Base-by-base conservation (phyloP, 1,284 basidiomycete genomes). In the Schizopora paradoxa region DNA sequence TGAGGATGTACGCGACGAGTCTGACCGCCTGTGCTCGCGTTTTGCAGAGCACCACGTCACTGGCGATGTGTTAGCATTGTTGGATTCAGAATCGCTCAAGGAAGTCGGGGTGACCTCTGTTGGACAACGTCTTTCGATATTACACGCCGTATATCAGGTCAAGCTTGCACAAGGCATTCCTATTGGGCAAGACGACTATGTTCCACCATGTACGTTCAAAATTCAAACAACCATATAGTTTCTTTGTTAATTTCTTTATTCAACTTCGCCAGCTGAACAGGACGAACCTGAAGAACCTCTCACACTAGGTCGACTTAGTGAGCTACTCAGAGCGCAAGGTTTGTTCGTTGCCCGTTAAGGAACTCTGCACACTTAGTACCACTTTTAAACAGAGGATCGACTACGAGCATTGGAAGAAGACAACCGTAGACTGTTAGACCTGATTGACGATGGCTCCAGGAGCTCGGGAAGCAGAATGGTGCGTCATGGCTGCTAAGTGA, bases 61-160 rank as follows among this genome's bases (percentile, higher is more conserved):
- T 5, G 93, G 93, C 45, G 91, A 95, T 54, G 82, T 91, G 2
- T 73, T 97, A 13, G 80, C 85, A 51, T 72, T 87, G 56, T 74
- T 96, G 34, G 87, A 92, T 62, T 76, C 82, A 38, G 87, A 92
- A 34, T 67, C 79, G 2, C 76, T 97, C 53, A 90, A 88, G 64
- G 83, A 88, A 45, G 70, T 96, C 48, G 93, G 93, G 5, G 78
- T 97, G 37, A 61, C 77, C 16, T 89, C 85, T 28, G 78, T 96
- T 53, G 92, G 93, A 6, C 91, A 95, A 66, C 73, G 93, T 38
- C 68, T 97, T 18, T 74, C 86, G 26, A 90, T 97, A 52, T 77
- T 97, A 58, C 91, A 91, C 63, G 82, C 86, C 39, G 82, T 96
- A 48, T 96, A 94, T 68, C 79, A 83, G 51, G 70, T 90, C 55